Evolutionary conservation across 352 stramenopile genomes (phyloP), one percentile per base, ranked within the genome.

Genomic region (Albugo candida): DNA sequence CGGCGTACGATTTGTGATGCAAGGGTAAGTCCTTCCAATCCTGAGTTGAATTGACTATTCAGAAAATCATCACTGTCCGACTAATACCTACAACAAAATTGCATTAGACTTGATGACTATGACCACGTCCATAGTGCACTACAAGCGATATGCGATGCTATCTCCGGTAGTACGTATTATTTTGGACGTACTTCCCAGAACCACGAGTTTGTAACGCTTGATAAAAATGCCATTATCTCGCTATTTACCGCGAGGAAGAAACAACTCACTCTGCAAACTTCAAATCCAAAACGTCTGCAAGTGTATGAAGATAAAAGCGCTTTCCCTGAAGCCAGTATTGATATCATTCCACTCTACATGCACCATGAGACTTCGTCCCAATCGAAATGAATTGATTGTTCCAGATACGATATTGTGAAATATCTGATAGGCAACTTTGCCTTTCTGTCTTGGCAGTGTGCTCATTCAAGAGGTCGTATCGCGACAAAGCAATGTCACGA

Each of bases 311-410:
- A 91, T 47, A 42, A 89, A 53, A 12, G 75, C 75, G 20, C 61
- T 70, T 47, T 92, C 73, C 5, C 80, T 77, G 5, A 86, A 67
- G 5, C 63, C 80, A 19, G 80, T 73, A 21, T 92, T 92, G 57
- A 89, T 89, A 51, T 92, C 80, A 49, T 91, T 84, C 80, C 80
- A 92, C 47, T 92, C 80, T 27, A 87, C 60, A 5, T 75, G 58
- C 12, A 64, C 55, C 0, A 56, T 64, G 0, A 63, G 47, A 38
- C 77, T 54, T 41, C 81, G 70, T 2, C 80, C 80, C 52, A 92
- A 61, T 16, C 75, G 65, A 51, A 92, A 91, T 13, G 67, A 65
- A 47, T 91, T 92, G 54, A 92, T 89, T 19, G 70, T 88, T 16
- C 71, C 80, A 53, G 71, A 47, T 83, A 63, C 11, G 67, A 60